These are phyloP conservation scores for Alternaria viburni DNA, from an alignment of 2,329 filamentous ascomycete genomes.

Conservation along the genomic window DNA sequence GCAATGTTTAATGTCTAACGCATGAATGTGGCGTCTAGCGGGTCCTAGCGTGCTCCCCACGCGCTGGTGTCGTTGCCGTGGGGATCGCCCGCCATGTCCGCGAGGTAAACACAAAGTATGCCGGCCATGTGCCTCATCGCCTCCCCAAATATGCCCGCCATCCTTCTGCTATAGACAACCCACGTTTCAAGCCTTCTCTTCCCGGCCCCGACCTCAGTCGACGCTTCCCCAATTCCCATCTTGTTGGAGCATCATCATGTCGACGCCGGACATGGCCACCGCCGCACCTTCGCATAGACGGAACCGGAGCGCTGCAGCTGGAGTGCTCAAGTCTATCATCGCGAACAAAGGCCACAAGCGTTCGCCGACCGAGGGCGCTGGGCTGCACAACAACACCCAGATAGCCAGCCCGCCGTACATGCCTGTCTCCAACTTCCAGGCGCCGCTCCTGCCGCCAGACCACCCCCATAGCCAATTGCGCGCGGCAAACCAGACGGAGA, in stretches of 20 bases:
- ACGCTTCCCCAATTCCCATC: slow-evolving; percentile 2
- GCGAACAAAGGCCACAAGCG: slow-evolving; percentile 56
- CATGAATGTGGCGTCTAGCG: slow-evolving; percentile 10
- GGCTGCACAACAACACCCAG: slow-evolving; percentile 29
- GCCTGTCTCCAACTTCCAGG: slow-evolving; percentile 32
- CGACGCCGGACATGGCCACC: slow-evolving; percentile 25
- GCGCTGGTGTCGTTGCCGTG: slow-evolving; percentile 22
- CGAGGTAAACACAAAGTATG: not conserved
- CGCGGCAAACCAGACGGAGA: slow-evolving; percentile 38
- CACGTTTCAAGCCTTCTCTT: slow-evolving; percentile 23
- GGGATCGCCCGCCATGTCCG: slow-evolving; percentile 18
- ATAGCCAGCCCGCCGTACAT: slow-evolving; percentile 31
- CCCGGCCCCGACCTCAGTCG: slow-evolving; percentile 11
- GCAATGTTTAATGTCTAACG: not conserved
- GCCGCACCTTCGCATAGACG: slow-evolving; percentile 40
- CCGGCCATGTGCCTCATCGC: slow-evolving; percentile 17
- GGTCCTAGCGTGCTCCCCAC: slow-evolving; percentile 16
- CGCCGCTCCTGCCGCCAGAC: slow-evolving; percentile 57
- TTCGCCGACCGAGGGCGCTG: slow-evolving; percentile 51
- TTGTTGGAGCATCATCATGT: slow-evolving; percentile 26
- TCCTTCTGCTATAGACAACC: slow-evolving; percentile 31
- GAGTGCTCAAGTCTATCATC: slow-evolving; percentile 59
- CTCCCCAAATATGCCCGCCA: slow-evolving; percentile 28
- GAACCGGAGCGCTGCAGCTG: slow-evolving; percentile 52
- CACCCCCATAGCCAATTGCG: slow-evolving; percentile 53